Evolutionary conservation across 495 filamentous ascomycete genomes (phyloP), one percentile per base, ranked within the genome.

Genomic region (Terfezia boudieri): DNA sequence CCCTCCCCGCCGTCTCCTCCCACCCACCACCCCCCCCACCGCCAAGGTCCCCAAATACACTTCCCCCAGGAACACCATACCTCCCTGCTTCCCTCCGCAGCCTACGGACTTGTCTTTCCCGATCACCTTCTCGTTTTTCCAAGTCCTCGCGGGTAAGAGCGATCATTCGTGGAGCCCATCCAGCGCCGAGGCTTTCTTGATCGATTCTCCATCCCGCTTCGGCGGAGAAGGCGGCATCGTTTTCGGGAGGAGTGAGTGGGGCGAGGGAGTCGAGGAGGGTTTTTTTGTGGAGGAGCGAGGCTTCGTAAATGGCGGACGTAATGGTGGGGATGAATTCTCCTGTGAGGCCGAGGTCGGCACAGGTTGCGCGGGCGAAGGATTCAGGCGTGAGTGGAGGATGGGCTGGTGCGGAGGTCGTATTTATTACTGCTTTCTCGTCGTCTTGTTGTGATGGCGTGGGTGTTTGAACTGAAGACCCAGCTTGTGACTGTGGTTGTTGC

Each of bases 191-290:
- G 35, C 84, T 80, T 66, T 95, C 92, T 11, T 82, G 81, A 56
- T 96, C 92, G 63, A 90, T 88, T 43, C 90, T 76, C 92, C 92
- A 96, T 12, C 90, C 90, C 6, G 88, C 86, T 56, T 86, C 87
- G 26, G 72, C 57, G 53, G 78, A 69, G 54, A 84, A 78, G 36
- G 80, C 83, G 9, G 90, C 83, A 61, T 93, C 83, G 61, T 96
- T 96, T 50, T 89, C 85, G 41, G 94, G 82, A 12, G 2, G 11
- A 4, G n/a, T 32, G 11, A 23, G 26, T 2, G 23, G n/a, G 57
- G 89, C 84, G 16, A 61, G 60, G 11, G 60, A 59, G 61, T 94
- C 89, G 67, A 84, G 90, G 4, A 88, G 84, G 64, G 96, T 92
- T 66, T 96, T 99, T 70, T 95, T 96, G 41, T 92, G 73, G 49